phyloP scores from a whole-genome alignment of 176 grass and related monocot genomes.

The sorghum (Sorghum bicolor) region Sorghum_bicolor_NCBIv3 NC_012877.2:6872001-6872500 shows the following conservation, averaged over 20 bases:
- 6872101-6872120: no score
- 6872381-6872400: constrained; percentile 30
- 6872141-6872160: background rate
- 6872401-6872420: constrained; percentile 83
- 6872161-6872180: background rate
- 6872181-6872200: background rate
- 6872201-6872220: background rate
- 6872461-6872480: constrained; percentile 70
- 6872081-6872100: no score
- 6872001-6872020: no score
- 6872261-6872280: background rate
- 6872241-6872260: no score
- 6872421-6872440: constrained; percentile 93
- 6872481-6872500: constrained; percentile 64
- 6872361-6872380: constrained; percentile 36
- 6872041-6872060: no score
- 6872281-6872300: background rate
- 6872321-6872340: background rate
- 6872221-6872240: background rate
- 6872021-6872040: no score
- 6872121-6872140: background rate
- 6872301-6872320: background rate
- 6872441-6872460: constrained; percentile 71
- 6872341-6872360: background rate
- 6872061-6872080: no score